Conservation (phyloP, 371 early-diverging fungal genomes). For the Mucor circinelloides region DNA sequence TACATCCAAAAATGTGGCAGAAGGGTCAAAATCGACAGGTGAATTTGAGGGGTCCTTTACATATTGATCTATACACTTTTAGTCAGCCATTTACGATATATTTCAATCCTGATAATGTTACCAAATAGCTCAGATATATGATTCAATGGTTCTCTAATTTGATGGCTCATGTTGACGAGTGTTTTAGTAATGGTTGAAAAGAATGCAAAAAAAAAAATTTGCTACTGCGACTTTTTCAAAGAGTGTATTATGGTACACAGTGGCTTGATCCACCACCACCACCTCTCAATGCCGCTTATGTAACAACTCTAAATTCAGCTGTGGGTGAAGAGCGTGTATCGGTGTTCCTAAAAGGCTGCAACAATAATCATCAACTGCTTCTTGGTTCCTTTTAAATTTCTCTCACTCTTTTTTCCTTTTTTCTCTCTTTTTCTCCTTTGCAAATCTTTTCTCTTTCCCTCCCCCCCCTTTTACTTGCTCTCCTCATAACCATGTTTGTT, state of each 20-base stretch:
- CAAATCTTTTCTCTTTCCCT: constrained; percentile 1
- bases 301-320: background rate
- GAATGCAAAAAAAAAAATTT: background rate
- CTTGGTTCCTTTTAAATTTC: constrained; percentile 8
- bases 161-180: constrained; percentile 2
- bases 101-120: background rate
- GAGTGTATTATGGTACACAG: background rate
- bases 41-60: constrained; percentile 7
- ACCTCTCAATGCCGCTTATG: background rate
- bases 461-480: constrained; percentile 4
- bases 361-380: background rate
- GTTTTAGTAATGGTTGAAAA: background rate
- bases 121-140: constrained; percentile 17
- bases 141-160: constrained; percentile 15
- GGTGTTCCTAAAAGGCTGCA: background rate
- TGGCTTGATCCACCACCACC: background rate
- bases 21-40: constrained; percentile 24
- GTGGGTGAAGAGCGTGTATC: too few species aligned
- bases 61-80: constrained; percentile 9
- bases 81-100: background rate
- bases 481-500: background rate
- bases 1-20: constrained; percentile 13
- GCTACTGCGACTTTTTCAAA: background rate
- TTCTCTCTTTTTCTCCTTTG: background rate
- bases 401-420: constrained; percentile 5